phyloP scores from a whole-genome alignment of 2,329 filamentous ascomycete genomes.

The Claviceps pazoutovae region DNA sequence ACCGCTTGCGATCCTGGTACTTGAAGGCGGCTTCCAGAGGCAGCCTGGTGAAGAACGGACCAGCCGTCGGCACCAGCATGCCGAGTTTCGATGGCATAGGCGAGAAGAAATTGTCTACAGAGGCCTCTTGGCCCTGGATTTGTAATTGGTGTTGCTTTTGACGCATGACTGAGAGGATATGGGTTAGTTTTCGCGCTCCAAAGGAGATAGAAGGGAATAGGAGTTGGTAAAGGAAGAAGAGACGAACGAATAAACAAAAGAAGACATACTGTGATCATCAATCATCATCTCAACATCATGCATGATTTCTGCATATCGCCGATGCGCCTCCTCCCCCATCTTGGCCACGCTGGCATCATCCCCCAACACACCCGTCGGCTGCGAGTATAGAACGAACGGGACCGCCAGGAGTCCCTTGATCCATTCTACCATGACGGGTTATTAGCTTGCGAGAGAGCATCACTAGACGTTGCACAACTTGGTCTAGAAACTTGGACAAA shows the following conservation, averaged over 20 bases:
- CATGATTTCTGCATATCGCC: slow-evolving; percentile 90
- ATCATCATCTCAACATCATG: slow-evolving; percentile 84
- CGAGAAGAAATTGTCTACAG: slow-evolving; percentile 20
- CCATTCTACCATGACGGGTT: slow-evolving; percentile 54
- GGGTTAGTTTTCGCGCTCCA: background rate
- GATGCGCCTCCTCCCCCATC: slow-evolving; percentile 68
- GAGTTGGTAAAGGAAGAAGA: too few species aligned
- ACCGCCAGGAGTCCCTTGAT: slow-evolving; percentile 90
- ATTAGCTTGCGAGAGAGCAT: too few species aligned
- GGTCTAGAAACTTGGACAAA: too few species aligned
- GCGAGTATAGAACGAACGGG: slow-evolving; percentile 90
- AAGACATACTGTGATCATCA: slow-evolving; percentile 67
- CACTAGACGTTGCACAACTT: too few species aligned
- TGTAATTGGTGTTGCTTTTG: slow-evolving; percentile 31
- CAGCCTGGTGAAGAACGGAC: slow-evolving; percentile 84
- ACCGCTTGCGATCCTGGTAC: slow-evolving; percentile 73
- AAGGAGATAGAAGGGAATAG: too few species aligned
- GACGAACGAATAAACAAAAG: background rate
- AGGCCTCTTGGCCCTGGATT: slow-evolving; percentile 1
- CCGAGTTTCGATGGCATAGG: slow-evolving; percentile 67
- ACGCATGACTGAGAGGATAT: slow-evolving; percentile 43
- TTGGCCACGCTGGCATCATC: slow-evolving; percentile 49
- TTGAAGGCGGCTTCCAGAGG: slow-evolving; percentile 81
- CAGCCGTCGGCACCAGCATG: slow-evolving; percentile 78
- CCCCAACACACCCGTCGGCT: slow-evolving; percentile 78